These are phyloP conservation scores for Aspergillus olivimuriae DNA, from an alignment of 495 filamentous ascomycete species.

Conservation along the genomic window DNA sequence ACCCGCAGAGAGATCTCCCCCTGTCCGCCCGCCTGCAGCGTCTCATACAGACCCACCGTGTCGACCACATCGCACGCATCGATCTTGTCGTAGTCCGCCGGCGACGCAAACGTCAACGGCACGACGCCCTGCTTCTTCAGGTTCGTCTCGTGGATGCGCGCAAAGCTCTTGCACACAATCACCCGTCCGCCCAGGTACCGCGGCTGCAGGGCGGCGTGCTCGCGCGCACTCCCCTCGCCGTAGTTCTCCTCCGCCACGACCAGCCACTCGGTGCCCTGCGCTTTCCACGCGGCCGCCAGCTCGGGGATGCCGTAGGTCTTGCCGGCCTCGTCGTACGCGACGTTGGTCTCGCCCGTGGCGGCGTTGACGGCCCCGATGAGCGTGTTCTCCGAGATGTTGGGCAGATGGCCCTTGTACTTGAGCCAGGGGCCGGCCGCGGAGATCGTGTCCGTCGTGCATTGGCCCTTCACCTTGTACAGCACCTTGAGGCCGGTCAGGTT, in stretches of 20 bases:
- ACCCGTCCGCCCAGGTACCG: constrained; percentile 84
- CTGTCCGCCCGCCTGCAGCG: constrained; percentile 68
- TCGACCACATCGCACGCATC: constrained; percentile 72
- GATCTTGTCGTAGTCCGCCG: constrained; percentile 80
- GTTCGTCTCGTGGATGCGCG: constrained; percentile 97
- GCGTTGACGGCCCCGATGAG: constrained; percentile 91
- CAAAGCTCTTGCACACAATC: constrained; percentile 87
- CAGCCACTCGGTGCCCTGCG: constrained; percentile 64
- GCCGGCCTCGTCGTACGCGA: constrained; percentile 77
- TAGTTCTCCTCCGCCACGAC: constrained; percentile 98
- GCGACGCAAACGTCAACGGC: constrained; percentile 79
- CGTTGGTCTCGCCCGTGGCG: constrained; percentile 86
- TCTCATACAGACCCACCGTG: constrained; percentile 77
- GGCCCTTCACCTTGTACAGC: constrained; percentile 90
- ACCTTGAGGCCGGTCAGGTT: constrained; percentile 65
- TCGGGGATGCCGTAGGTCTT: constrained; percentile 65
- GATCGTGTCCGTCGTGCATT: constrained; percentile 98
- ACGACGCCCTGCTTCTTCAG: constrained; percentile 98
- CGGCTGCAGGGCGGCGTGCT: constrained; percentile 96
- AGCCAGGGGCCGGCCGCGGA: constrained; percentile 96
- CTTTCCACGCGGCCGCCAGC: constrained; percentile 75
- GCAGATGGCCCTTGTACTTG: constrained; percentile 97
- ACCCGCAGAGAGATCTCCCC: constrained; percentile 69
- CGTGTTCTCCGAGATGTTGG: constrained; percentile 95
- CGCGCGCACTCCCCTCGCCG: constrained; percentile 89